A percentile compares a stretch with the other conserved stretches of the same genome.
Conservation (phyloP, 257 asterid genomes). For the Capsicum pubescens region DNA sequence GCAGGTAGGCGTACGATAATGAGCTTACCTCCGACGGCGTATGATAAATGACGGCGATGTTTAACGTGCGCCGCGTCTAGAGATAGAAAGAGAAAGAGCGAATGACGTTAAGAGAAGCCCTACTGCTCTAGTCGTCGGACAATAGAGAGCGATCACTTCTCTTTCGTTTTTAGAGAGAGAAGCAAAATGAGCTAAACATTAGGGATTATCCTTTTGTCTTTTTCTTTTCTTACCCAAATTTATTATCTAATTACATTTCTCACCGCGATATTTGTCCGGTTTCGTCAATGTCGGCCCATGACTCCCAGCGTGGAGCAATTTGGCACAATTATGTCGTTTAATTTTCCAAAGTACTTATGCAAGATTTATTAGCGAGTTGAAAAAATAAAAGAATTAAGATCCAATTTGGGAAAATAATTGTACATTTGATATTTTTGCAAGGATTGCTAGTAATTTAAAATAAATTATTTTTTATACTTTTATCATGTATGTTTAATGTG, state of each 20-base stretch:
- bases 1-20: constrained; percentile 30
- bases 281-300: neutral
- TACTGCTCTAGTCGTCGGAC: constrained; percentile 53
- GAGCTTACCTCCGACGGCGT: constrained; percentile 62
- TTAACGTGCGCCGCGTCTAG: constrained; percentile 54
- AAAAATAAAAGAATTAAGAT: no score
- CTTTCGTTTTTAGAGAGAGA: constrained; percentile 32
- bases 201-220: neutral
- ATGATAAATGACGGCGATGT: constrained; percentile 50
- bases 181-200: constrained; percentile 17
- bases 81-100: constrained; percentile 40
- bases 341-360: neutral
- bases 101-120: constrained; percentile 52
- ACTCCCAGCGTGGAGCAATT: neutral
- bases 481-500: no score
- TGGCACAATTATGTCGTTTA: neutral
- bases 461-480: no score
- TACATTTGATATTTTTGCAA: no score
- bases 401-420: no score
- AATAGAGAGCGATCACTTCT: constrained; percentile 39
- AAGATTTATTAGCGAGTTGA: no score
- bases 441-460: no score
- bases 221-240: constrained; percentile 24
- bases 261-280: neutral
- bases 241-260: constrained; percentile 23